Evolutionary conservation across 2,329 filamentous ascomycete genomes (phyloP), one percentile per base, ranked within the genome.

Genomic region (Aspergillus texensis): DNA sequence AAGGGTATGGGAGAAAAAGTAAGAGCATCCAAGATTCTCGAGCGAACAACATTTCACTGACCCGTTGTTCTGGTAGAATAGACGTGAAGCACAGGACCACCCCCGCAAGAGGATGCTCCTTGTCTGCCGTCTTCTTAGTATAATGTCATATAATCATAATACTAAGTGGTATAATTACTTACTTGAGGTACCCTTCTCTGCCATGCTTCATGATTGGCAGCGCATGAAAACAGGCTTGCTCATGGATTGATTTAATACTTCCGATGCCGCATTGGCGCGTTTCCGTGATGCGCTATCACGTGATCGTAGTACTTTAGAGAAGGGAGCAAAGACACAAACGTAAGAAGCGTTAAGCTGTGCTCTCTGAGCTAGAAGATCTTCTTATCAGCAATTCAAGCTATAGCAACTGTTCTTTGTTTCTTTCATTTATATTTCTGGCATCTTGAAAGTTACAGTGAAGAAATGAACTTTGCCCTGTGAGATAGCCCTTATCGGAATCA

Each of bases 1-100:
- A 30, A 11, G 9, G n/a, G 12, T n/a, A 53, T 28, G 19, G n/a
- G 12, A 34, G 1, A 4, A 6, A 21, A 39, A 24, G 10, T 14
- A 36, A 34, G 24, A 36, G 46, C n/a, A 57, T 24, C 57, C 60
- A 59, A 61, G 19, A 32, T 57, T 26, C 36, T 57, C 46, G 28
- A 45, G 26, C 3, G n/a, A 24, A 30, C 12, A 9, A 16, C 43
- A 45, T 30, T 48, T 67, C 65, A 81, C 85, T 71, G 82, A 94
- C 93, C 77, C 92, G 87, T 74, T 90, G 85, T 73, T 96, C 92
- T 62, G 91, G 87, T 60, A 89, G 84, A 68, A 97, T 90, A 70
- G 91, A 93, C 57, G 93, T 97, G 80, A 92, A 96, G 84, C 93
- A 97, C 70, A 97, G 84, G 65, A 95, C 86, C 59, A 92, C 86